Conservation (phyloP, 192 early-diverging fungal species). For the Allomyces javanicus region DNA sequence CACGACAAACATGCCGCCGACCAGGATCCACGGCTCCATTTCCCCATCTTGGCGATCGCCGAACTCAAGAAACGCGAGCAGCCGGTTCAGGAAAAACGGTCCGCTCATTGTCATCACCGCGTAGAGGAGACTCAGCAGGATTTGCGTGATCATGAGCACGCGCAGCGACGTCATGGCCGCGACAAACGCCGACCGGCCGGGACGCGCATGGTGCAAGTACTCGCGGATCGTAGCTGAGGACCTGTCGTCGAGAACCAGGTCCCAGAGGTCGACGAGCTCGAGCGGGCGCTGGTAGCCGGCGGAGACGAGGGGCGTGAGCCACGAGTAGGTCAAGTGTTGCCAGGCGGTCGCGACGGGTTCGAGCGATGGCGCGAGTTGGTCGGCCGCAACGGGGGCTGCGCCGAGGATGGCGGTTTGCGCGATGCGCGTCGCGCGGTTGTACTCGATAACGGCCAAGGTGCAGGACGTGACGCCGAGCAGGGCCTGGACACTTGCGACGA, state of each 20-base stretch:
- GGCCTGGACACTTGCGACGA: background rate
- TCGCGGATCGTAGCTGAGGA: background rate
- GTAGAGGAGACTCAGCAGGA: background rate
- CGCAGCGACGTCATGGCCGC: background rate
- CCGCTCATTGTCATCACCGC: background rate
- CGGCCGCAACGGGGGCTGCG: background rate
- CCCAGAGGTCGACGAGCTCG: constrained; percentile 41
- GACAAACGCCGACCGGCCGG: background rate
- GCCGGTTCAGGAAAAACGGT: background rate
- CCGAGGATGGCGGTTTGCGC: background rate
- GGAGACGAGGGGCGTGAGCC: background rate
- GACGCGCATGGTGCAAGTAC: background rate
- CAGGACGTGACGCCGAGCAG: background rate
- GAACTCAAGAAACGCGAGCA: background rate
- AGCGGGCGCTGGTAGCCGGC: constrained; percentile 38
- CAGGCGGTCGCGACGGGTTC: background rate
- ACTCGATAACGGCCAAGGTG: background rate
- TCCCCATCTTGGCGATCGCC: background rate
- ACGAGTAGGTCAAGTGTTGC: background rate
- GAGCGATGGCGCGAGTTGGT: background rate
- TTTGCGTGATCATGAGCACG: background rate
- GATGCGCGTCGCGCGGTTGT: background rate
- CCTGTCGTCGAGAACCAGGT: constrained; percentile 4
- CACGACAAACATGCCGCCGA: background rate
- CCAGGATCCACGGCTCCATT: too few relatives aligned